Percentiles rank a stretch among this genome's conserved stretches.
phyloP scores from a whole-genome alignment of 495 filamentous ascomycete species.

The Xylaria castorea region DNA sequence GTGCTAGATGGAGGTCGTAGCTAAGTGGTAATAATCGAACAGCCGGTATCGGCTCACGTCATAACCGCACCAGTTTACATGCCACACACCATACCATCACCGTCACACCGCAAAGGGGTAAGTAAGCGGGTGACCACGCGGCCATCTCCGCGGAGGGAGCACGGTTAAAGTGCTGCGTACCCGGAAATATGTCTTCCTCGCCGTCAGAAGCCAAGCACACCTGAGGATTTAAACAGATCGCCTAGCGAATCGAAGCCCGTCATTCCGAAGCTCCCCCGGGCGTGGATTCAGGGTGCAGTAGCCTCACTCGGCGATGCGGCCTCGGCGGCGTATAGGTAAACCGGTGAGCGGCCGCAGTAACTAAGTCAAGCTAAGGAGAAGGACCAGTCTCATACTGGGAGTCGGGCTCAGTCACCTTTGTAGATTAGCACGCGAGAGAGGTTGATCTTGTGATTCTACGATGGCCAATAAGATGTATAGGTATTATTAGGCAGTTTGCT shows the following conservation, averaged over 20 bases:
- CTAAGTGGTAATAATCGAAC: neutral
- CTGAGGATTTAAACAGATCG: neutral
- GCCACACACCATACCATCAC: conserved; percentile 15
- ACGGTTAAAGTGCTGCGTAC: neutral
- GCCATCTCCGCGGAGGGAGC: conserved; percentile 23
- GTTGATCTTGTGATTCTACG: neutral
- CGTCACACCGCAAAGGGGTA: conserved; percentile 8
- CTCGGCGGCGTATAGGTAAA: neutral
- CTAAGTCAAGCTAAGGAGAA: neutral
- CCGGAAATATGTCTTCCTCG: conserved; percentile 1
- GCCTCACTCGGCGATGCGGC: neutral
- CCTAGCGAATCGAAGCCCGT: neutral
- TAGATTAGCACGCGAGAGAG: neutral
- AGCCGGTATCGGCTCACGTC: conserved; percentile 26
- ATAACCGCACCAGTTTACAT: conserved; percentile 11
- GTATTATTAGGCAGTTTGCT: neutral
- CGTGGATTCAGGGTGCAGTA: neutral
- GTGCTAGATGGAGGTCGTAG: neutral
- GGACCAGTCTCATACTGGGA: neutral
- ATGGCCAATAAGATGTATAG: neutral
- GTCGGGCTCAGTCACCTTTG: neutral
- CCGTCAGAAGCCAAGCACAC: neutral
- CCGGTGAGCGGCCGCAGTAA: too few relatives aligned
- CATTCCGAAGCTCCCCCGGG: neutral
- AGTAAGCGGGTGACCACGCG: neutral